Conservation (phyloP, 139 green algal genomes). For the Yamagishiella unicocca region DNA sequence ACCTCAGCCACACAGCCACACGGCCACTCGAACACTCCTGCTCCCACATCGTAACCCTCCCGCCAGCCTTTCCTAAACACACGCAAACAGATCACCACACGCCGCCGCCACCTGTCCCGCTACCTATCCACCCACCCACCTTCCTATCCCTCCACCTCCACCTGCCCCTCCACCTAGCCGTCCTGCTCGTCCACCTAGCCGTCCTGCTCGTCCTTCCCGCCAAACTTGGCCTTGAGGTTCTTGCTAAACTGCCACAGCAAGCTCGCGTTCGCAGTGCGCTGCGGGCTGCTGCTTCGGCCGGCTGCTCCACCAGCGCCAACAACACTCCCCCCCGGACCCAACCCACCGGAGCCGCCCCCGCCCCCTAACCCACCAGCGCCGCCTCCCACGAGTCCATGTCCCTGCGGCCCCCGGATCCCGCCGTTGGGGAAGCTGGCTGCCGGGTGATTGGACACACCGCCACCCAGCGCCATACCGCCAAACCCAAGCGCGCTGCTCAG, state of each 20-base stretch:
- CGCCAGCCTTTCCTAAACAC: background rate
- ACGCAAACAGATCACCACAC: background rate
- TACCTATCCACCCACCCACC: background rate
- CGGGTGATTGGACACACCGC: too few species aligned
- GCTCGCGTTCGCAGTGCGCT: background rate
- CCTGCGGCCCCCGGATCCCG: too few species aligned
- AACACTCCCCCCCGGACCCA: background rate
- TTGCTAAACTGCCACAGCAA: constrained; percentile 26
- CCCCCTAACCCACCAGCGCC: too few species aligned
- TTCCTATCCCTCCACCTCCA: too few species aligned
- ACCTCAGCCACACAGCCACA: too few species aligned
- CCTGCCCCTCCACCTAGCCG: too few species aligned
- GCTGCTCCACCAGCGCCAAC: background rate
- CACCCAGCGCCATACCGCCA: too few species aligned
- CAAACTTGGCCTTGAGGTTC: constrained; percentile 24
- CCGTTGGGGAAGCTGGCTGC: too few species aligned
- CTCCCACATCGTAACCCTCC: too few species aligned
- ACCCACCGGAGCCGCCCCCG: background rate
- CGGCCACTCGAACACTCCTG: too few species aligned
- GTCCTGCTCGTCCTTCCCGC: background rate
- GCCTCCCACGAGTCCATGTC: too few species aligned
- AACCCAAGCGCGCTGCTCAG: constrained; percentile 1
- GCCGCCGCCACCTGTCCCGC: background rate
- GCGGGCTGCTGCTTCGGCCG: background rate
- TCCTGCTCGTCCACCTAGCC: too few species aligned